Percentiles rank a stretch among this genome's conserved stretches.
phyloP scores from a whole-genome alignment of 768 basidiomycete genomes.

The Amanita muscaria region DNA sequence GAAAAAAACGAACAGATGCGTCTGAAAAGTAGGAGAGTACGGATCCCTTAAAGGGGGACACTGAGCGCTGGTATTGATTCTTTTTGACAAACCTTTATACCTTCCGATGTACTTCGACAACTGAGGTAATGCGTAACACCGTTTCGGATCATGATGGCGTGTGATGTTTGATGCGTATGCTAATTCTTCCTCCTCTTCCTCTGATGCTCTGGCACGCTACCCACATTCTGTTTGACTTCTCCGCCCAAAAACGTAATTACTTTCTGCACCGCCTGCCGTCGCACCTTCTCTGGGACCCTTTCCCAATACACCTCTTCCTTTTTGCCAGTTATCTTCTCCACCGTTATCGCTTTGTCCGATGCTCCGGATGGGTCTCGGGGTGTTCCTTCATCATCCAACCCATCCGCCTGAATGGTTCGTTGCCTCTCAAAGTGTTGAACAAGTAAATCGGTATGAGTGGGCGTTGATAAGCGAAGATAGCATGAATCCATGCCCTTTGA shows the following conservation, averaged over 20 bases:
- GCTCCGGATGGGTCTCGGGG: constrained; percentile 8
- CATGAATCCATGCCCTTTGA: constrained; percentile 76
- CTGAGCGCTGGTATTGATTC: no score
- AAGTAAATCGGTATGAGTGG: constrained; percentile 36
- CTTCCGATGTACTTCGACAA: no score
- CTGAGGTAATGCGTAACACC: no score
- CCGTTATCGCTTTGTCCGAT: constrained; percentile 22
- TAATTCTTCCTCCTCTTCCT: no score
- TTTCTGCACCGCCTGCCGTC: constrained; percentile 49
- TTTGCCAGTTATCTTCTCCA: constrained; percentile 54
- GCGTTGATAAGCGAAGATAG: constrained; percentile 56
- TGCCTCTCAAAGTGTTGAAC: constrained; percentile 33
- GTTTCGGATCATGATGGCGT: no score
- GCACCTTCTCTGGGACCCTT: constrained; percentile 67
- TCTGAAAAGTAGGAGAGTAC: no score
- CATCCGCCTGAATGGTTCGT: constrained; percentile 33
- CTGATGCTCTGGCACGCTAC: no score
- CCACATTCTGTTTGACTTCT: no score
- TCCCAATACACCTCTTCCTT: constrained; percentile 73
- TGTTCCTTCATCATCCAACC: constrained; percentile 49
- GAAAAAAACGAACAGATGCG: no score
- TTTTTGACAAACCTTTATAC: no score
- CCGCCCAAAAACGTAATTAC: constrained; percentile 17
- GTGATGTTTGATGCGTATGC: no score
- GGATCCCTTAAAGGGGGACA: no score